Evolutionary conservation across 164 flowering plant genomes (phyloP), one percentile per base, ranked within the genome.

Genomic region (Malania oleifera): DNA sequence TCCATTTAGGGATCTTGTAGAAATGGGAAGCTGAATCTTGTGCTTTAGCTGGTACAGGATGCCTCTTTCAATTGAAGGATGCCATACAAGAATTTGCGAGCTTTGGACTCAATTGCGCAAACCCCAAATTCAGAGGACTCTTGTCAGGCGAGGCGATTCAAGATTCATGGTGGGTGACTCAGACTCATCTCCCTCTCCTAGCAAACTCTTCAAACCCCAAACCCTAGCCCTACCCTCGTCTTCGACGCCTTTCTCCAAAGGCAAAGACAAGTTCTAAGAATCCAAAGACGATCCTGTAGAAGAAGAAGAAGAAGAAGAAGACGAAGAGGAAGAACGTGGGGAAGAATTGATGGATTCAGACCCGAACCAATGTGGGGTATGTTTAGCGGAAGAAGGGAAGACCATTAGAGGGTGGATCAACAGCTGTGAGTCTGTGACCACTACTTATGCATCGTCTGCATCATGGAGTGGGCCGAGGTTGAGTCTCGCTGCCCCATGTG

Each of bases 371-470:
- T 89, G 97, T 52, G 91, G 89, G 1, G 75, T 90, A 6, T 90
- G 97, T 61, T 71, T 80, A 3, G 63, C 65, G 2, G 82, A 79
- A 18, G 80, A 73, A 12, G 86, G 81, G 15, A 74, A 54, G 27
- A 66, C 73, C 4, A 61, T 72, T 46, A 73, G 83, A 60, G 97
- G 97, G 5, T 40, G 29, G 13, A 78, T 91, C 41, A 86, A 91
- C 45, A 59, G 91, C 66, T 91, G 97, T n/a, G n/a, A n/a, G n/a
- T n/a, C n/a, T n/a, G n/a, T 67, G 71, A 78, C 26, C 97, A 91
- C 62, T 83, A 70, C 61, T 87, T 85, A 62, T 91, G 97, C 68
- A 87, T 84, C 69, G 76, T 83, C 1, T n/a, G n/a, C n/a, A n/a
- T n/a, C n/a, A n/a, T n/a, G n/a, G n/a, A n/a, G n/a, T n/a, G n/a